Conservation (phyloP, 768 basidiomycete species). For the Hygrocybe coccinea region DNA sequence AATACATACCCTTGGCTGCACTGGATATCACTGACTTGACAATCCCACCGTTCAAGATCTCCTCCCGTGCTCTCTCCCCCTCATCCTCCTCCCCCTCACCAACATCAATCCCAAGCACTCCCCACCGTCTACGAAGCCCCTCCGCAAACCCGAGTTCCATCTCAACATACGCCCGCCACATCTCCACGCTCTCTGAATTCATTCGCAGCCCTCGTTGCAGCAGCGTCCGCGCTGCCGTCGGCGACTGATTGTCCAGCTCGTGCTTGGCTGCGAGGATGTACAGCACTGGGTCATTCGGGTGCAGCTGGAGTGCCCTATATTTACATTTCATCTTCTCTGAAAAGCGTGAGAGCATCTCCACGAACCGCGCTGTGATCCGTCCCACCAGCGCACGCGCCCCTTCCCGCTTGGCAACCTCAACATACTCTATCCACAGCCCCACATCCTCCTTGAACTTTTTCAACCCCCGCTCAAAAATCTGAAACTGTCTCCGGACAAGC, state of each 20-base stretch:
- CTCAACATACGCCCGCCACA: conserved; percentile 88
- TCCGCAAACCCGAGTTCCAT: conserved; percentile 89
- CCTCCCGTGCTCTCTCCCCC: too few species aligned
- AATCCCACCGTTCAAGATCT: conserved; percentile 72
- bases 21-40: conserved; percentile 71
- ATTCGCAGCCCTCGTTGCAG: conserved; percentile 83
- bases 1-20: conserved; percentile 60
- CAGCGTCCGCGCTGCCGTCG: conserved; percentile 75
- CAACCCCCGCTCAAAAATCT: conserved; percentile 87
- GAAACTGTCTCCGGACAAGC: conserved; percentile 77
- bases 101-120: conserved; percentile 64
- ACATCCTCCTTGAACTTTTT: conserved; percentile 86
- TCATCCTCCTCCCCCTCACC: conserved; percentile 24
- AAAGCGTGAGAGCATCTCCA: conserved; percentile 23
- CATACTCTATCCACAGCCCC: conserved; percentile 84
- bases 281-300: conserved; percentile 69
- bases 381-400: conserved; percentile 76
- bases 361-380: conserved; percentile 72
- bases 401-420: conserved; percentile 76
- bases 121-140: conserved; percentile 73
- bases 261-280: conserved; percentile 84
- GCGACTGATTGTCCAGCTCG: conserved; percentile 68
- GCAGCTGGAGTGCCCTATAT: conserved; percentile 84
- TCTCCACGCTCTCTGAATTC: conserved; percentile 60
- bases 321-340: too few species aligned